A percentile compares a stretch with the other conserved stretches of the same genome.
These are phyloP conservation scores for Trichophyton benhamiae DNA, from an alignment of 2,329 filamentous ascomycete species.

Conservation along the genomic window DNA sequence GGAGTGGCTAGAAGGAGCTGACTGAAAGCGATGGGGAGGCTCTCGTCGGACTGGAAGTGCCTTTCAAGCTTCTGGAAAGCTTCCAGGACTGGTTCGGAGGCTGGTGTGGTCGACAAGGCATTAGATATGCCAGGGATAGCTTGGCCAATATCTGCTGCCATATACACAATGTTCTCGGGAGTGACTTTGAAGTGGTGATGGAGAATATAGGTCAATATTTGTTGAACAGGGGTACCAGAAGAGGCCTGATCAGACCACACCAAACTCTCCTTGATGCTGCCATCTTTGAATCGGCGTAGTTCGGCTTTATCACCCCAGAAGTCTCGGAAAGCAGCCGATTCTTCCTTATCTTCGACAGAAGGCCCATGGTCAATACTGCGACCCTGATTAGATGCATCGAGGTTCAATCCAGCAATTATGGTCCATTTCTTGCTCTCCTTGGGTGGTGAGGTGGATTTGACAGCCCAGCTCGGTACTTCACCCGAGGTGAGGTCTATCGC, in stretches of 20 bases:
- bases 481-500: slow-evolving; percentile 49
- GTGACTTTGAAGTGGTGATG: slow-evolving; percentile 52
- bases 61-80: slow-evolving; percentile 63
- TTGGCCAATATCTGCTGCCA: slow-evolving; percentile 40
- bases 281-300: slow-evolving; percentile 86
- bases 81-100: slow-evolving; percentile 47
- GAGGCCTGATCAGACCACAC: slow-evolving; percentile 62
- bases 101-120: slow-evolving; percentile 40
- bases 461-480: slow-evolving; percentile 34
- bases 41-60: slow-evolving; percentile 63
- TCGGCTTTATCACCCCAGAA: slow-evolving; percentile 96
- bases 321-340: slow-evolving; percentile 65
- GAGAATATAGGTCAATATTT: slow-evolving; percentile 64
- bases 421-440: slow-evolving; percentile 17
- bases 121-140: slow-evolving; percentile 22
- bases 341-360: slow-evolving; percentile 69
- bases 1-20: slow-evolving; percentile 64
- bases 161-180: slow-evolving; percentile 40
- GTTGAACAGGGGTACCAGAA: slow-evolving; percentile 55
- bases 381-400: slow-evolving; percentile 58
- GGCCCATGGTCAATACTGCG: slow-evolving; percentile 82
- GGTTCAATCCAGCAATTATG: slow-evolving; percentile 54
- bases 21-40: slow-evolving; percentile 74
- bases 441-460: slow-evolving; percentile 30
- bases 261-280: slow-evolving; percentile 82